phyloP scores from a whole-genome alignment of 441 rosid species.

The Flueggea neowawraea region DNA sequence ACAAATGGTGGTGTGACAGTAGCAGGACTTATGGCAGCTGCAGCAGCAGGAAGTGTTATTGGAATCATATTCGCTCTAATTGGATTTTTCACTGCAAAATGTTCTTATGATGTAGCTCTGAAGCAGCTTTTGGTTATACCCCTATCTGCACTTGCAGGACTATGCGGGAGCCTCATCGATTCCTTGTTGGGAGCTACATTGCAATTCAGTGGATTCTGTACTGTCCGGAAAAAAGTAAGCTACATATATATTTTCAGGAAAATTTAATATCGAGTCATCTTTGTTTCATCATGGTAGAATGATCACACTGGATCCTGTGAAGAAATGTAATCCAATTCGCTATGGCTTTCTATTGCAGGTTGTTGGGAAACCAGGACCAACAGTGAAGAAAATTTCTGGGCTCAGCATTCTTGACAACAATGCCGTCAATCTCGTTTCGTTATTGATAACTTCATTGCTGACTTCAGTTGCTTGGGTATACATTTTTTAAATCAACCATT shows the following conservation, averaged over 20 bases:
- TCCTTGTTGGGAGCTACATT: slow-evolving; percentile 89
- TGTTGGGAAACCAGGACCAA: slow-evolving; percentile 89
- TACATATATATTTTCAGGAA: background rate
- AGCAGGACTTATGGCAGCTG: slow-evolving; percentile 77
- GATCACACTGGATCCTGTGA: background rate
- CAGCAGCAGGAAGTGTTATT: slow-evolving; percentile 66
- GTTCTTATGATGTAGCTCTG: slow-evolving; percentile 44
- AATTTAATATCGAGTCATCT: background rate
- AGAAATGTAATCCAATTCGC: no score
- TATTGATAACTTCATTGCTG: slow-evolving; percentile 56
- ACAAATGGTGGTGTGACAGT: slow-evolving; percentile 92
- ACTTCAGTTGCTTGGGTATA: slow-evolving; percentile 51
- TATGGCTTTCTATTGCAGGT: slow-evolving; percentile 43
- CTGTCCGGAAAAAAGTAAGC: slow-evolving; percentile 77
- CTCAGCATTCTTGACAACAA: slow-evolving; percentile 84
- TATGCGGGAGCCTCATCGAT: slow-evolving; percentile 76
- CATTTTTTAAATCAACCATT: slow-evolving; percentile 48
- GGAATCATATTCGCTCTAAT: slow-evolving; percentile 66
- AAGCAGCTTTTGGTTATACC: slow-evolving; percentile 83
- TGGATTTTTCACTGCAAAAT: slow-evolving; percentile 65
- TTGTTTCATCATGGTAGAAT: background rate
- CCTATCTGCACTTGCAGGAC: slow-evolving; percentile 65
- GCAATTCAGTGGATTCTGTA: slow-evolving; percentile 92
- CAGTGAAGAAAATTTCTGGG: slow-evolving; percentile 86
- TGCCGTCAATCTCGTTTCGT: slow-evolving; percentile 76